Base-by-base conservation (phyloP, 208 protist genomes). In the Acanthamoeba triangularis region DNA sequence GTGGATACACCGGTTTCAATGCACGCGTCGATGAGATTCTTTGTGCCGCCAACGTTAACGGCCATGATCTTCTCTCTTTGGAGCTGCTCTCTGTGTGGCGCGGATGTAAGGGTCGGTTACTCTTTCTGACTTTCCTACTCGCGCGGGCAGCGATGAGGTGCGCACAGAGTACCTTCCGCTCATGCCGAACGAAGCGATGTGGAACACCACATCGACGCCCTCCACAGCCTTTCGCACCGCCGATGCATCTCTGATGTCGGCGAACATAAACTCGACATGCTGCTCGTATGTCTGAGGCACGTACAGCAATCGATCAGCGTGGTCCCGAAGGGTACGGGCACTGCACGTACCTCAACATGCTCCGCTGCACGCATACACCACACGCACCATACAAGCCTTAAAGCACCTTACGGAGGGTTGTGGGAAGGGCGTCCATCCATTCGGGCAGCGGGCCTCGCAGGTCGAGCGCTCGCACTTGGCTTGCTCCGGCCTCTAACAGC, bases 111-210 rank as follows among this genome's bases (percentile, higher is more conserved):
- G 11, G 14, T 63, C 56, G 56, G 20, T 28, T 25, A n/a, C n/a
- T n/a, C n/a, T n/a, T n/a, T n/a, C n/a, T n/a, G n/a, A n/a, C n/a
- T 63, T 63, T 2, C 2, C 56, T 25, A 63, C 56, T 76, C 61
- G 61, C 14, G 61, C 23, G 25, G 41, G 74, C 30, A 59, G 52
- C 16, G 52, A 59, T 14, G 52, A 59, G 13, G 52, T 47, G 44
- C 44, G 7, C 44, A 2, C 44, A 2, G 44, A 1, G 30, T 61
- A 91, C 85, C 61, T 63, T 25, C 96, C 96, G n/a, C 90, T 95
- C 96, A 97, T 97, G 10, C 96, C 96, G 72, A 72, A 96, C 13
- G 95, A 96, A 8, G 94, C 96, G 35, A 96, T 76, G 87, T 97
- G 96, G 33, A 97, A 96, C 30, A 97, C 96, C 8, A 84, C 87